phyloP scores from a whole-genome alignment of 176 grass and related monocot genomes.

The barley (Hordeum vulgare) region MorexV3_pseudomolecules_assembly NC_058524.1:170370784-170371283 shows the following conservation, averaged over 20 bases:
- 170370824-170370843: background rate
- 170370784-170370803: constrained; percentile 56
- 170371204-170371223: background rate
- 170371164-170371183: background rate
- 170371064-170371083: background rate
- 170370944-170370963: background rate
- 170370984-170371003: background rate
- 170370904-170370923: too few relatives aligned
- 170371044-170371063: background rate
- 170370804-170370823: constrained; percentile 17
- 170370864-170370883: too few relatives aligned
- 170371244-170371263: background rate
- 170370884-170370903: too few relatives aligned
- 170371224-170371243: background rate
- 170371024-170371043: background rate
- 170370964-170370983: background rate
- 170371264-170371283: background rate
- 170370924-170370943: too few relatives aligned
- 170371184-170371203: background rate
- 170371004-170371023: background rate
- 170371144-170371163: background rate
- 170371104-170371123: background rate
- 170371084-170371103: background rate
- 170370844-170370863: background rate
- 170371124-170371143: background rate